Evolutionary conservation across 202 grass and related monocot species (phyloP).

Genomic region (Eragrostis tef): DNA sequence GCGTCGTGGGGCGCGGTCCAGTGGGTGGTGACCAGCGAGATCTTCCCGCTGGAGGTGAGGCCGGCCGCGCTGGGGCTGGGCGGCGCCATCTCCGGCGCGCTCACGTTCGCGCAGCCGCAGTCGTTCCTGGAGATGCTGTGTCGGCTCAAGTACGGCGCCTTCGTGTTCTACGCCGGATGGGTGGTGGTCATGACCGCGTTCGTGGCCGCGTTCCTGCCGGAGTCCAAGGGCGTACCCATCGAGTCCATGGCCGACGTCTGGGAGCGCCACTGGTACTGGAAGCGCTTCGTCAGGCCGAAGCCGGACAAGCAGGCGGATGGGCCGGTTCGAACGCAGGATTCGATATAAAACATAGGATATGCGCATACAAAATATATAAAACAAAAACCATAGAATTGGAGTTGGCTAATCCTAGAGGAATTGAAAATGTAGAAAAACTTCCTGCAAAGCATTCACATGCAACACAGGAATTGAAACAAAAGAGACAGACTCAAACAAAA

Average conservation of each 20-base stretch:
- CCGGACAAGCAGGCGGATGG: not conserved
- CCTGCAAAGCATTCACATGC: too few relatives aligned
- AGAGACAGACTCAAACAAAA: too few relatives aligned
- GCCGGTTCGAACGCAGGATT: not conserved
- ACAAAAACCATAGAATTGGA: too few relatives aligned
- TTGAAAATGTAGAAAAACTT: too few relatives aligned
- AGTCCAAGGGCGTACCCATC: slow-evolving; percentile 70
- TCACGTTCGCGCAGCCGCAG: slow-evolving; percentile 74
- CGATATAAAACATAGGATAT: too few relatives aligned
- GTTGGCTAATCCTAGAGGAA: too few relatives aligned
- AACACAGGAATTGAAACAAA: too few relatives aligned
- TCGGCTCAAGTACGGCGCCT: slow-evolving; percentile 64
- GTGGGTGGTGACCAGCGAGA: slow-evolving; percentile 71
- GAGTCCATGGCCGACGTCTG: slow-evolving; percentile 57
- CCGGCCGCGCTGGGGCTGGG: slow-evolving; percentile 65
- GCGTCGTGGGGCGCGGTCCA: slow-evolving; percentile 69
- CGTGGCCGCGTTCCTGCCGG: slow-evolving; percentile 62
- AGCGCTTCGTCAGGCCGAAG: slow-evolving; percentile 46
- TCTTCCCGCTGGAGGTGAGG: slow-evolving; percentile 79
- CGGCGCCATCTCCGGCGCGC: slow-evolving; percentile 55
- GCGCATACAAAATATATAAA: too few relatives aligned
- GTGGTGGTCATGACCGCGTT: slow-evolving; percentile 63
- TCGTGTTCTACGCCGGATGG: slow-evolving; percentile 67
- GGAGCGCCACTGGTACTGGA: slow-evolving; percentile 73
- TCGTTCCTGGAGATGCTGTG: slow-evolving; percentile 78